Evolutionary conservation across 1,284 basidiomycete species (phyloP), one percentile per base, ranked within the genome.

Genomic region (Apiotrichum sp.): DNA sequence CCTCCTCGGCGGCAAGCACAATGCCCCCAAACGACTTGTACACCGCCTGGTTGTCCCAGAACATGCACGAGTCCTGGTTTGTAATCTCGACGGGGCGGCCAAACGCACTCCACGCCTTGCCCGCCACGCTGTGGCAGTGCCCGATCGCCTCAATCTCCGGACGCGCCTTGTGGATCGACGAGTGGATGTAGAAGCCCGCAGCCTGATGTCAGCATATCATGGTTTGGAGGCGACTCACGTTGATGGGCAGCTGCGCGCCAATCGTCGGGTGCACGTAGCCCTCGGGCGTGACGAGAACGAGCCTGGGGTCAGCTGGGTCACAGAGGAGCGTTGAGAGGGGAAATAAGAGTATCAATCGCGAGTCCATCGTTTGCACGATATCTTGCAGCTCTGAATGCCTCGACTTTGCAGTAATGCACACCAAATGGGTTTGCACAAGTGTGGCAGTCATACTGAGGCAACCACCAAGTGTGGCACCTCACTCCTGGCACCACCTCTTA

Each of bases 61-160:
- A 68, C 22, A 65, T 54, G 44, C 64, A 65, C 10, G 63, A 65
- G 59, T 69, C 68, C 51, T 69, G 68, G 22, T 63, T 69, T 32
- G 63, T 63, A 53, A 65, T 63, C n/a, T 81, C 79, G 48, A 68
- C 64, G 10, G 64, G 65, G 22, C 50, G 52, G 44, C 62, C 62
- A 40, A 65, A 65, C 11, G 59, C 46, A 6, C 58, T 62, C 68
- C 70, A 71, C 3, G 69, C 65, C 50, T 70, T 69, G 50, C 69
- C 71, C 57, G 69, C 58, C 6, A 68, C 70, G 3, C 81, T 82
- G 69, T 86, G 85, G 34, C 82, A 83, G 70, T 86, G 85, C 4
- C 83, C 84, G 13, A 83, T 83, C 39, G 84, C 83, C 38, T 82
- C 65, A 33, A 85, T 78, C 62, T 86, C 84, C 1, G 84, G 83